Conservation (phyloP, 495 filamentous ascomycete species). For the Penicillium pancosmium region DNA sequence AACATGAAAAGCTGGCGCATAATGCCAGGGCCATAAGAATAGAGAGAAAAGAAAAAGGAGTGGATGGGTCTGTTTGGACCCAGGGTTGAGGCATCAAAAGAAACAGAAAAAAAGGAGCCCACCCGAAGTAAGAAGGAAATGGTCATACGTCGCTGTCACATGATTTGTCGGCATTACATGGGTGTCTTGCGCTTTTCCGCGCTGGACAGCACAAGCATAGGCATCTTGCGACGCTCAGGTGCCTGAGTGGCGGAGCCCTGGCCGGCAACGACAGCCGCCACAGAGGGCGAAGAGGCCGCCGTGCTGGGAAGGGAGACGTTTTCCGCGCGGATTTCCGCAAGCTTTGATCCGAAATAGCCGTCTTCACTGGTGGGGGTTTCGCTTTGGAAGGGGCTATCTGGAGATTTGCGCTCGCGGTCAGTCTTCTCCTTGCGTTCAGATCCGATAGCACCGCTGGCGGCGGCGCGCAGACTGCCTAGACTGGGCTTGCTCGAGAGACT, state of each 20-base stretch:
- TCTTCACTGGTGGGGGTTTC: slow-evolving; percentile 60
- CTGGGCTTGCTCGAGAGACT: slow-evolving; percentile 79
- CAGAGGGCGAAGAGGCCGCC: slow-evolving; percentile 41
- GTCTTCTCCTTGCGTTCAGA: slow-evolving; percentile 72
- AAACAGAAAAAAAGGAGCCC: slow-evolving; percentile 12
- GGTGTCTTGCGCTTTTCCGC: slow-evolving; percentile 90
- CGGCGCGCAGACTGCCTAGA: slow-evolving; percentile 77
- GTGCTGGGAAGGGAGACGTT: slow-evolving; percentile 35
- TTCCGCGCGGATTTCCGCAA: slow-evolving; percentile 50
- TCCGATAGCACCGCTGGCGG: slow-evolving; percentile 80
- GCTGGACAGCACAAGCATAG: slow-evolving; percentile 83
- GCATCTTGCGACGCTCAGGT: slow-evolving; percentile 74
- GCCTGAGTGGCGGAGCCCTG: slow-evolving; percentile 47
- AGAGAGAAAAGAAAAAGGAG: slow-evolving; percentile 21
- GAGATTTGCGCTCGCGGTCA: slow-evolving; percentile 62
- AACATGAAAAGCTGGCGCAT: slow-evolving; percentile 17
- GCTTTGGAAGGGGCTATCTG: slow-evolving; percentile 45
- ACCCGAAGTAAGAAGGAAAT: slow-evolving; percentile 15
- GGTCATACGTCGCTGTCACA: slow-evolving; percentile 47
- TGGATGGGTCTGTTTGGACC: slow-evolving; percentile 8
- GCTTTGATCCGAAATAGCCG: slow-evolving; percentile 61
- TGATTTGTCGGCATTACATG: slow-evolving; percentile 51
- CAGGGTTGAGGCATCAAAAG: not conserved
- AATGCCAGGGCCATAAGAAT: slow-evolving; percentile 14
- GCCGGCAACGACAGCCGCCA: slow-evolving; percentile 51